phyloP scores from a whole-genome alignment of 2,329 filamentous ascomycete genomes.

The Pseudofabraea citricarpa region DNA sequence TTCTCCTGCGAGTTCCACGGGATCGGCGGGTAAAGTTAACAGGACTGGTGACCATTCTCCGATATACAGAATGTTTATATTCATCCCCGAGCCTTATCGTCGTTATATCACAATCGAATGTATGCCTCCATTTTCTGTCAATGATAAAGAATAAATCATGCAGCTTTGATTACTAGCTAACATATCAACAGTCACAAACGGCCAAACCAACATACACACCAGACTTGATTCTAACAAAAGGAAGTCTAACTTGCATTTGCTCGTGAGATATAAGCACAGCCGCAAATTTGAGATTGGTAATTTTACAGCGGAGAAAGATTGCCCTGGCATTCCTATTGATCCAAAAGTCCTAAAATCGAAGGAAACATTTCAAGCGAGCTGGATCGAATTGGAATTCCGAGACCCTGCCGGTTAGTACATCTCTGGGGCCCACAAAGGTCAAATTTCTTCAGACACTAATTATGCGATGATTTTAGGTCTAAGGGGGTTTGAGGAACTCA shows the following conservation, averaged over 20 bases:
- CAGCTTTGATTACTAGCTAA: neutral
- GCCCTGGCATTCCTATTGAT: neutral
- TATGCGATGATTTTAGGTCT: too few relatives aligned
- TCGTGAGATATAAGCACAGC: neutral
- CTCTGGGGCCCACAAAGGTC: too few relatives aligned
- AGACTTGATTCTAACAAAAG: neutral
- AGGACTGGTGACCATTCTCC: neutral
- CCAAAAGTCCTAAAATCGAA: neutral
- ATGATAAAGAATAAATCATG: neutral
- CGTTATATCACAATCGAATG: neutral
- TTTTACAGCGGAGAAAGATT: neutral
- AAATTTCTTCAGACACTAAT: too few relatives aligned
- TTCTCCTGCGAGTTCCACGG: neutral
- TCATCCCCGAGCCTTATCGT: neutral
- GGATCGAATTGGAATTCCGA: neutral
- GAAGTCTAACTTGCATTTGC: neutral
- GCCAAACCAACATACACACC: neutral
- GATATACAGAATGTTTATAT: neutral
- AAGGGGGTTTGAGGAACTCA: too few relatives aligned
- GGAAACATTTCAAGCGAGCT: neutral
- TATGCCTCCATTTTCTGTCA: neutral
- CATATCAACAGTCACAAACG: neutral
- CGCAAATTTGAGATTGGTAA: neutral
- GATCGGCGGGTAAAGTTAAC: neutral
- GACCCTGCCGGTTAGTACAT: too few relatives aligned